Conservation (phyloP, 1,284 basidiomycete genomes). For the Cryptococcus deneoformans region DNA sequence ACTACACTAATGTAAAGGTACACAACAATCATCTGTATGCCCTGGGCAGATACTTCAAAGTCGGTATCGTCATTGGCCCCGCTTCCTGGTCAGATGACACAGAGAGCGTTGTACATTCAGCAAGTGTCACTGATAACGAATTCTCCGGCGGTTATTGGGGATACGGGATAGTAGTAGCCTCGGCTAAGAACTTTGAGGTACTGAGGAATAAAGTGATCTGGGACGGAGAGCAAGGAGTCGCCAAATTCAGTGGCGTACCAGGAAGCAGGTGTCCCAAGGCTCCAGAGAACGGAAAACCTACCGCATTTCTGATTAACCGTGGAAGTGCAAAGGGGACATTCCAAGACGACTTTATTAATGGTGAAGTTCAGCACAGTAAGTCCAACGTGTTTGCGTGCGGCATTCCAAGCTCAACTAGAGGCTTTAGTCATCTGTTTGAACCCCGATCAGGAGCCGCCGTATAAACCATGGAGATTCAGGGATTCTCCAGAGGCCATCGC, state of each 20-base stretch:
- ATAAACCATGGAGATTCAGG: conserved; percentile 44
- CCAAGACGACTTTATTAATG: conserved; percentile 50
- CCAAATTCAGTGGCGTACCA: conserved; percentile 40
- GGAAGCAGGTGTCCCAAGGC: conserved; percentile 44
- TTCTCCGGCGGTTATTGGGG: conserved; percentile 46
- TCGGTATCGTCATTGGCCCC: conserved; percentile 48
- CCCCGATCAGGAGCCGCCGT: conserved; percentile 34
- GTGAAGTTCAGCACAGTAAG: conserved; percentile 51
- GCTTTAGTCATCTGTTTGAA: conserved; percentile 48
- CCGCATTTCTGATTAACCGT: conserved; percentile 46
- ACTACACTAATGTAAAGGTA: conserved; percentile 45
- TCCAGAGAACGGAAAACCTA: conserved; percentile 45
- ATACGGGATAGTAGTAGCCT: conserved; percentile 49
- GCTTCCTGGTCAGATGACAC: conserved; percentile 51
- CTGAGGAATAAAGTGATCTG: conserved; percentile 33
- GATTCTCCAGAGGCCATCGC: conserved; percentile 44
- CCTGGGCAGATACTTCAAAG: conserved; percentile 44
- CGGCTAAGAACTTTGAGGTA: conserved; percentile 45
- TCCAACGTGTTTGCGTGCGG: conserved; percentile 1
- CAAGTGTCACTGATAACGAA: conserved; percentile 42
- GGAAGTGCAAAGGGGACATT: conserved; percentile 43
- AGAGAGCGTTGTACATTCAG: conserved; percentile 43
- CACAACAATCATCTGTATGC: conserved; percentile 47
- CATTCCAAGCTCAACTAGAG: neutral
- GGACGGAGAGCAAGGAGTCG: conserved; percentile 16